Conservation (phyloP, 2,329 filamentous ascomycete species). For the Beauveria sp. region DNA sequence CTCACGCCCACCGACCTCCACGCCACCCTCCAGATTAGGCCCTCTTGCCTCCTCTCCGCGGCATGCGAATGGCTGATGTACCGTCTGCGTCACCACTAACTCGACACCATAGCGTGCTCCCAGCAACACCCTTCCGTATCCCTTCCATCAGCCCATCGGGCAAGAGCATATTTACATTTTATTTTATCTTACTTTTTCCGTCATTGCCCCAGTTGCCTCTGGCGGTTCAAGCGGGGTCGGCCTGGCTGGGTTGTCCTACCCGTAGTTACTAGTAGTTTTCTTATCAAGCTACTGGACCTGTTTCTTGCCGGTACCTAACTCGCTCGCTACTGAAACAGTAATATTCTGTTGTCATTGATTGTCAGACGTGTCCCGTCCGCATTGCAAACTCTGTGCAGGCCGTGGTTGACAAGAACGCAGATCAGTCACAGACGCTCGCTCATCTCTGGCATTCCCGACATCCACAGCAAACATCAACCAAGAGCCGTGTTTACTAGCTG, state of each 20-base stretch:
- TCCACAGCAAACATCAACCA: background rate
- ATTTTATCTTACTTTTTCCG: background rate
- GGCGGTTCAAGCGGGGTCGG: slow-evolving; percentile 1
- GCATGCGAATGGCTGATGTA: slow-evolving; percentile 4
- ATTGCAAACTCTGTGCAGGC: background rate
- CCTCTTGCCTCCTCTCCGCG: background rate
- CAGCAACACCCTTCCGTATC: background rate
- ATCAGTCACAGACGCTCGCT: background rate
- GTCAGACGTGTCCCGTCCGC: background rate
- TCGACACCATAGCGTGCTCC: background rate
- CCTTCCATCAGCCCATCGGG: slow-evolving; percentile 1
- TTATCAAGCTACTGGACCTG: background rate
- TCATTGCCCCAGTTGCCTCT: background rate
- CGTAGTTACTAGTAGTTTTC: background rate
- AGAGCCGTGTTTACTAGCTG: background rate
- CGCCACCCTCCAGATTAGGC: slow-evolving; percentile 8
- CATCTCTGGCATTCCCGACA: background rate
- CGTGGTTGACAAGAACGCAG: background rate
- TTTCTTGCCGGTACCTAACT: background rate
- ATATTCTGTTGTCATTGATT: background rate
- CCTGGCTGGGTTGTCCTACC: background rate
- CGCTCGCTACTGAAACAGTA: background rate
- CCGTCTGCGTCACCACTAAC: background rate
- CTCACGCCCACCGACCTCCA: background rate
- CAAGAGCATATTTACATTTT: background rate